Base-by-base conservation (phyloP, 345 rosid species). In the Angophora floribunda region DNA sequence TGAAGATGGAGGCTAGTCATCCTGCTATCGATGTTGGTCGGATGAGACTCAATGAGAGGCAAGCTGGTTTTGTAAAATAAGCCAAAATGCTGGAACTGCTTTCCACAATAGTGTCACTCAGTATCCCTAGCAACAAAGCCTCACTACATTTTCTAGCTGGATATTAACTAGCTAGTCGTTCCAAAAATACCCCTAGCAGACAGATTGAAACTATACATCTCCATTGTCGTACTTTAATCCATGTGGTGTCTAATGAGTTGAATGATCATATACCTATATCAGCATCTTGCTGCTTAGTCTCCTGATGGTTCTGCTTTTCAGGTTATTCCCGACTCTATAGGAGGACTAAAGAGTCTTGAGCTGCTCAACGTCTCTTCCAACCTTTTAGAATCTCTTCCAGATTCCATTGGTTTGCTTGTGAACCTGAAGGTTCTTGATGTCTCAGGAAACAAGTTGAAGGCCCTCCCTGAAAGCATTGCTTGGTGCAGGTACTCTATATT, bases 251-350 rank as follows among this genome's bases (percentile, higher is more conserved):
- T 70, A 36, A 70, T 36, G 80, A 70, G 47, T 70, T 17, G 80
- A 21, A 16, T 36, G 80, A 17, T 70, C 13, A 36, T 36, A 36
- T 70, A 9, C 26, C 47, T 70, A 36, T 70, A 17, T 70, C 24
- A 36, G 80, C 47, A 70, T 70, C 80, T 70, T 70, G 47, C 41
- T 32, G 47, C 45, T 36, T 70, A 9, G 13, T 70, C 80, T 17
- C 82, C 82, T 70, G 47, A 70, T 70, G 82, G 82, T 3, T 1
- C 0, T 7, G 47, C 82, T 70, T 36, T 36, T 70, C 1, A 98
- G 99, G 88, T 91, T 28, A 90, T 98, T 91, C 99, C 99, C n/a
- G 99, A 97, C 89, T 90, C 98, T 45, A 91, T 98, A 89, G 95
- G 95, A 26, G 98, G 95, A 80, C 88, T 98, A 67, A 92, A 92